These are phyloP conservation scores for Coemansia sp. DNA, from an alignment of 192 early-diverging fungal genomes.

Conservation along the genomic window DNA sequence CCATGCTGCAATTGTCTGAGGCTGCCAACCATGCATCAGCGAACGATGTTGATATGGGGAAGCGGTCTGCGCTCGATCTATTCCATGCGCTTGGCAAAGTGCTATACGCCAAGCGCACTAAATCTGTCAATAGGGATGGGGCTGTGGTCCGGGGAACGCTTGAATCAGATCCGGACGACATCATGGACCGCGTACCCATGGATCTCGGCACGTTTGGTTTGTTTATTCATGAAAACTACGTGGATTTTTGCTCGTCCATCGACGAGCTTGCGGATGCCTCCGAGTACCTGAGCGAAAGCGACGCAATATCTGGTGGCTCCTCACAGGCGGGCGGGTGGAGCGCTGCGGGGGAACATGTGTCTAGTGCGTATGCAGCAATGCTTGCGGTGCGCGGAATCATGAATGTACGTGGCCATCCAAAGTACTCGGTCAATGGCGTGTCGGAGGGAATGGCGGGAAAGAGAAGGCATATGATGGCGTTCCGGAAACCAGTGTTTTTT, in stretches of 20 bases:
- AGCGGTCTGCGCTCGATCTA: slow-evolving; percentile 49
- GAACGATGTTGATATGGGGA: slow-evolving; percentile 4
- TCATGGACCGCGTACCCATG: slow-evolving; percentile 57
- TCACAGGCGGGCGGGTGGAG: not conserved
- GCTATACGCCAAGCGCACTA: slow-evolving; percentile 58
- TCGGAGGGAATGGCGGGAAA: not conserved
- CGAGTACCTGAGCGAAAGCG: slow-evolving; percentile 56
- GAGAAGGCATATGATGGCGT: slow-evolving; percentile 15
- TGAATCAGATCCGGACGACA: slow-evolving; percentile 37
- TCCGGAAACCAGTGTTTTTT: slow-evolving; percentile 40
- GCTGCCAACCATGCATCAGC: not conserved
- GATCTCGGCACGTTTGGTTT: slow-evolving; percentile 57
- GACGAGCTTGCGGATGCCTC: slow-evolving; percentile 55
- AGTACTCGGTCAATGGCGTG: not conserved
- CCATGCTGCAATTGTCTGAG: slow-evolving; percentile 55
- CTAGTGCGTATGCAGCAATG: slow-evolving; percentile 22
- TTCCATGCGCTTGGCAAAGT: slow-evolving; percentile 69
- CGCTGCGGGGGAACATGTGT: slow-evolving; percentile 1
- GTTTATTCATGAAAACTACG: slow-evolving; percentile 63
- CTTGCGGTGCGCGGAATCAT: slow-evolving; percentile 38
- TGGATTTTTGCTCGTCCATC: slow-evolving; percentile 49
- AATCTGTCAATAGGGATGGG: too few relatives aligned
- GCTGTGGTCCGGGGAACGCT: slow-evolving; percentile 10
- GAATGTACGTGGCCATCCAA: slow-evolving; percentile 24
- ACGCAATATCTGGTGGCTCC: slow-evolving; percentile 23